These are phyloP conservation scores for Kodamaea alishanica DNA, from an alignment of 1,139 yeast species.

Conservation along the genomic window DNA sequence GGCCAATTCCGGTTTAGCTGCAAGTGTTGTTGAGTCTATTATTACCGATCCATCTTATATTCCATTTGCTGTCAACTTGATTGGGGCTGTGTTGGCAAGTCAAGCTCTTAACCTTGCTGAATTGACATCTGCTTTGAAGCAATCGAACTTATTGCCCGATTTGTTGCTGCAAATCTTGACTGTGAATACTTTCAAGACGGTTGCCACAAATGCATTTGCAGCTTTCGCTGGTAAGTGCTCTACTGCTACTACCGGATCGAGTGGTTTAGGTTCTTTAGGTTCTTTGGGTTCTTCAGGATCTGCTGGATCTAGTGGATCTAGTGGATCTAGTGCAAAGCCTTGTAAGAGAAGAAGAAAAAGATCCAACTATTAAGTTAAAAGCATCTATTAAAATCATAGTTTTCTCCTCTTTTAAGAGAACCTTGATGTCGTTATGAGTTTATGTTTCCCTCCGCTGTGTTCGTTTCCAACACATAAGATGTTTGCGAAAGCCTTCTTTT, in stretches of 20 bases:
- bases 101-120: conserved; percentile 29
- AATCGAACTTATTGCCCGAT: conserved; percentile 36
- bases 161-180: conserved; percentile 36
- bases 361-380: conserved; percentile 22
- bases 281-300: conserved; percentile 13
- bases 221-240: conserved; percentile 42
- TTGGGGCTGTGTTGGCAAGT: conserved; percentile 27
- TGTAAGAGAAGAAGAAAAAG: conserved; percentile 39
- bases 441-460: too few species aligned
- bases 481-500: too few species aligned
- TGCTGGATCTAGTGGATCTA: conserved; percentile 9
- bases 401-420: conserved; percentile 4
- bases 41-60: conserved; percentile 38
- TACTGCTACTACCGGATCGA: conserved; percentile 9
- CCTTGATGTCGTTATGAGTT: background rate
- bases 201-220: conserved; percentile 40
- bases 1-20: conserved; percentile 41
- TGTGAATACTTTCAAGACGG: conserved; percentile 34
- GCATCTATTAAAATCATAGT: background rate
- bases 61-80: conserved; percentile 36
- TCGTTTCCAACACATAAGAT: too few species aligned
- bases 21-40: conserved; percentile 39
- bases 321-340: conserved; percentile 18
- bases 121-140: conserved; percentile 31
- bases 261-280: conserved; percentile 7